Base-by-base conservation (phyloP, 164 flowering plant genomes). In the Tetracentron sinense region DNA sequence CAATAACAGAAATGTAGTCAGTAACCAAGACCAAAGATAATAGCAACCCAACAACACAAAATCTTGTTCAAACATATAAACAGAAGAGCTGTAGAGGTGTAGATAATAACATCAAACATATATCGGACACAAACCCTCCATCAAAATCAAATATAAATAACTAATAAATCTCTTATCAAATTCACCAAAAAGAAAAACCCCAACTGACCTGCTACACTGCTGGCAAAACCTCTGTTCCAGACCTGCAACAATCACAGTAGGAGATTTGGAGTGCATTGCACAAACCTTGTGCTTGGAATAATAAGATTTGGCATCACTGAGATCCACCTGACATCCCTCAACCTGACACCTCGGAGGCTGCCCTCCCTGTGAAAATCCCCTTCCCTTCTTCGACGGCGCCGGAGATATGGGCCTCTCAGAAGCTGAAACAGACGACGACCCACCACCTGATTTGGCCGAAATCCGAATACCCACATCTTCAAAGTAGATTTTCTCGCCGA, bases 231-330 rank as follows among this genome's bases (percentile, higher is more conserved):
- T 75, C 70, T 83, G 88, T 64, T 86, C 79, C 49, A 82, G 21
- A 6, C 91, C 88, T 22, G 72, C 75, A 55, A 83, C 96, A 72
- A 70, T 69, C 31, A 88, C 96, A 49, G 56, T 72, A 10, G 87
- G 71, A 17, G 87, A 75, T 72, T 86, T 88, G 14, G 96, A 88
- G 64, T 88, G 96, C 74, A 74, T 66, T 10, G 75, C 74, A 72
- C 96, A 88, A 7, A 88, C 96, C 69, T 82, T 88, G 62, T 88
- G 96, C 83, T 88, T 84, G 6, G 90, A 82, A 72, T 88, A 86
- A 73, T 88, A 88, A 69, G 90, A 73, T 64, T 88, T 88, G 11
- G 83, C 87, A 69, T 79, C 85, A 65, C 79, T 86, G 65, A 88
- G 88, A 85, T 88, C 96, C 72, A 78, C 74, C 25, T 69, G 60